These are phyloP conservation scores for Peronospora belbahrii DNA, from an alignment of 352 stramenopile genomes.

Conservation along the genomic window DNA sequence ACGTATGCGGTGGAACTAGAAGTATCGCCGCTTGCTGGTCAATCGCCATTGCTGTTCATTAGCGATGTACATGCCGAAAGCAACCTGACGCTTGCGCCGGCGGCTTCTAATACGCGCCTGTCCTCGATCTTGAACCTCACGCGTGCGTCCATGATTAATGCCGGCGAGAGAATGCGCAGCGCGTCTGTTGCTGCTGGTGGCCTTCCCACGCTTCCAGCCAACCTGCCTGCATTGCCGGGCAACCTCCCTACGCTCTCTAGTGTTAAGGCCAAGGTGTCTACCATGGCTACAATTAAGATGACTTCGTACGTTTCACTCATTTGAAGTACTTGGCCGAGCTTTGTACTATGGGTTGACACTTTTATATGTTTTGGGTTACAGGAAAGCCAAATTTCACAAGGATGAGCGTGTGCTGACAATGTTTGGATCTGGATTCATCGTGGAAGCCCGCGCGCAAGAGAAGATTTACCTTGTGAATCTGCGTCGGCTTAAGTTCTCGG, in stretches of 20 bases:
- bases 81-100: slow-evolving; percentile 24
- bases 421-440: slow-evolving; percentile 76
- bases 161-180: slow-evolving; percentile 50
- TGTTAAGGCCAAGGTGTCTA: slow-evolving; percentile 59
- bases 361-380: slow-evolving; percentile 14
- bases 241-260: slow-evolving; percentile 57
- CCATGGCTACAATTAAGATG: slow-evolving; percentile 66
- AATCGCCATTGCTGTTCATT: slow-evolving; percentile 39
- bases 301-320: slow-evolving; percentile 32
- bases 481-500: slow-evolving; percentile 58
- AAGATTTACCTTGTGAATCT: slow-evolving; percentile 77
- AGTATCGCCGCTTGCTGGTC: slow-evolving; percentile 12
- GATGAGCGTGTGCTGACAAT: slow-evolving; percentile 67
- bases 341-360: neutral
- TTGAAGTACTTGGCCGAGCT: neutral
- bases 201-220: slow-evolving; percentile 36
- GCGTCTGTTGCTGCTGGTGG: slow-evolving; percentile 44
- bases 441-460: slow-evolving; percentile 44
- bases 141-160: slow-evolving; percentile 59
- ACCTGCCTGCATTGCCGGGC: slow-evolving; percentile 25
- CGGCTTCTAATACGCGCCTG: slow-evolving; percentile 38
- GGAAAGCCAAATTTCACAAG: slow-evolving; percentile 62
- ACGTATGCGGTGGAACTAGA: slow-evolving; percentile 52
- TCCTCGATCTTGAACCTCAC: slow-evolving; percentile 71
- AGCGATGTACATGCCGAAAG: slow-evolving; percentile 38